Evolutionary conservation across 306 rosid species (phyloP).

Genomic region (Neltuma alba): DNA sequence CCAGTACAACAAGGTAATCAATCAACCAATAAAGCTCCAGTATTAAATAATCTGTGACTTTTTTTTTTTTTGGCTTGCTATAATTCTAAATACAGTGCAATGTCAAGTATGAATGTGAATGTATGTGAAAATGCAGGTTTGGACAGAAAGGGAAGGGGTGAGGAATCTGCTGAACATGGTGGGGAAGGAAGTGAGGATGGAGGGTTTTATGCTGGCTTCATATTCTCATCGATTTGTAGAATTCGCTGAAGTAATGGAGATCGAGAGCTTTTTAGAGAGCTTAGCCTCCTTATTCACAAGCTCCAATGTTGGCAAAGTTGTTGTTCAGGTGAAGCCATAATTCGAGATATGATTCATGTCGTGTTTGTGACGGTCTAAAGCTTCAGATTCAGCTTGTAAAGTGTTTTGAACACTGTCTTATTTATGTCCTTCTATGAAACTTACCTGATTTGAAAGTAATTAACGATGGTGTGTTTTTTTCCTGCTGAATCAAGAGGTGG

Average conservation of each 20-base stretch:
- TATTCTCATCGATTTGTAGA: constrained; percentile 61
- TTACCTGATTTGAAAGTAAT: neutral
- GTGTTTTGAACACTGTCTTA: neutral
- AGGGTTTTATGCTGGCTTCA: constrained; percentile 56
- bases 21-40: neutral
- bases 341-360: neutral
- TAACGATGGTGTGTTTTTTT: neutral
- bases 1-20: constrained; percentile 55
- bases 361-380: neutral
- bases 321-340: constrained; percentile 56
- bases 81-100: no score
- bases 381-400: neutral
- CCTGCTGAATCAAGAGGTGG: neutral
- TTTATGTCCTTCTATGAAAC: neutral
- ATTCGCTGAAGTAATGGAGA: constrained; percentile 54
- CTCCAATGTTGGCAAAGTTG: constrained; percentile 60
- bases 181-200: constrained; percentile 67
- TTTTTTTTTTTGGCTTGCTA: no score
- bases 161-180: constrained; percentile 68
- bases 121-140: constrained; percentile 47
- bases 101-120: neutral
- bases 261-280: no score
- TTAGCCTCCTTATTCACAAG: no score
- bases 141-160: constrained; percentile 67
- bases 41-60: neutral